Conservation (phyloP, 768 basidiomycete genomes). For the Phlebiopsis gigantea region DNA sequence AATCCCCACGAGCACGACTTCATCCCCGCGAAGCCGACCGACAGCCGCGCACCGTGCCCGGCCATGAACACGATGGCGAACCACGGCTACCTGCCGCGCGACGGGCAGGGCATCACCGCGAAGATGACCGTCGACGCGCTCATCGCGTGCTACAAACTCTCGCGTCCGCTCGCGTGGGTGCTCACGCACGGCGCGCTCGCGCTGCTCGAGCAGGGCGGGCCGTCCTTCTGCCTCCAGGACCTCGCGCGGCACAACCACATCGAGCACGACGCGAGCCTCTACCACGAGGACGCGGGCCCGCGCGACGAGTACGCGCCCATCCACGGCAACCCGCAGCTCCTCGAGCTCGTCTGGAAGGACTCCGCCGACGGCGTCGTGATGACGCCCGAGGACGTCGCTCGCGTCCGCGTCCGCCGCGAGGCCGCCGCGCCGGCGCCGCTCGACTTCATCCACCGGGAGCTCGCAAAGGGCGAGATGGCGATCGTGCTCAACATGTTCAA, state of each 20-base stretch:
- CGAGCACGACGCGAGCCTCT: constrained; percentile 26
- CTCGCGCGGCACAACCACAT: constrained; percentile 23
- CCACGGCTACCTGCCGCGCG: constrained; percentile 40
- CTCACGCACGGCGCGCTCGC: constrained; percentile 17
- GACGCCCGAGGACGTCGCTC: constrained; percentile 35
- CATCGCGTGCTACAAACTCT: constrained; percentile 18
- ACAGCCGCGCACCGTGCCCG: constrained; percentile 39
- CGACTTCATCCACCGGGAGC: constrained; percentile 45
- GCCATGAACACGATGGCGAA: constrained; percentile 54
- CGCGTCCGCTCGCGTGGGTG: constrained; percentile 19
- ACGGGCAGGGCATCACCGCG: constrained; percentile 18
- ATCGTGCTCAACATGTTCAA: constrained; percentile 57
- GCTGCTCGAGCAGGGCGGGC: constrained; percentile 12
- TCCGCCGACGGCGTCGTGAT: constrained; percentile 8
- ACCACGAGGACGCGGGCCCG: constrained; percentile 19
- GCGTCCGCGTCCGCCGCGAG: constrained; percentile 49
- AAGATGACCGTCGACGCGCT: constrained; percentile 17
- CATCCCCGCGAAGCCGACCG: constrained; percentile 7
- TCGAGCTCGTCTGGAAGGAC: constrained; percentile 12
- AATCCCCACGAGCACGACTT: constrained; percentile 12
- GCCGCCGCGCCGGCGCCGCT: constrained; percentile 30
- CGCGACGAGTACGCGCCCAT: constrained; percentile 19
- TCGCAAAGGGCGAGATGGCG: constrained; percentile 65
- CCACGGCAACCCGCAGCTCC: constrained; percentile 11
- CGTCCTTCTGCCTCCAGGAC: constrained; percentile 16